Evolutionary conservation across 768 basidiomycete species (phyloP), one percentile per base, ranked within the genome.

Genomic region (Lactarius indigo): DNA sequence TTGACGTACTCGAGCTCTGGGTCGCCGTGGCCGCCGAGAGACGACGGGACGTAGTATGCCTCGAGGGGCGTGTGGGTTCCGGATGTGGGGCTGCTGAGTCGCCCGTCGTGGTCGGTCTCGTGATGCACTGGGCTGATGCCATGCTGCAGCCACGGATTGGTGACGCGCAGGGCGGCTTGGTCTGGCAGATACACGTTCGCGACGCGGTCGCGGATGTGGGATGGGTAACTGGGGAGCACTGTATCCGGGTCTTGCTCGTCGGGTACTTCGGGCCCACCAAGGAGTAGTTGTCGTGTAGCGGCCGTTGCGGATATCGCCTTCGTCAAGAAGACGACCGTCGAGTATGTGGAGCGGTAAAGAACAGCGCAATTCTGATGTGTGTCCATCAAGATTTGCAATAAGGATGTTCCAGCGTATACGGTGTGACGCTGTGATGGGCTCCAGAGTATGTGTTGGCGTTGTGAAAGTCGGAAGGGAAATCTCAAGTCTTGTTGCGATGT

Each of bases 311-410:
- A 80, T 41, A 88, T 82, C 1, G 93, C 90, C 74, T 97, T 97
- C 95, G 17, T 87, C 82, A 18, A 91, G 80, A 1, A 96, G 78
- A 15, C 84, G 80, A 65, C 83, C 74, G 70, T 95, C 89, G 28
- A 98, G 87, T 57, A 98, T 82, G 73, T 92, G 86, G 39, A 98
- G 77, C 0, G 96, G 96, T 6, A 98, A 82, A 1, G 94, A 94
- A 76, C 96, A 98, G 18, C 95, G 87, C n/a, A 98, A 82, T 76
- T 98, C 94, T 10, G 94, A 96, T 3, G 87, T 89, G 74, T 98
- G 96, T 0, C 95, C 95, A 74, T 98, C 96, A 8, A 82, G 81
- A 74, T 98, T 98, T 69, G 82, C 82, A 73, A 96, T 89, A 61
- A 87, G 79, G 68, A 93, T 89, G 18, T 75, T 84, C 91, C 91